Conservation (phyloP, 495 filamentous ascomycete species). For the Aspergillus ellipticus region DNA sequence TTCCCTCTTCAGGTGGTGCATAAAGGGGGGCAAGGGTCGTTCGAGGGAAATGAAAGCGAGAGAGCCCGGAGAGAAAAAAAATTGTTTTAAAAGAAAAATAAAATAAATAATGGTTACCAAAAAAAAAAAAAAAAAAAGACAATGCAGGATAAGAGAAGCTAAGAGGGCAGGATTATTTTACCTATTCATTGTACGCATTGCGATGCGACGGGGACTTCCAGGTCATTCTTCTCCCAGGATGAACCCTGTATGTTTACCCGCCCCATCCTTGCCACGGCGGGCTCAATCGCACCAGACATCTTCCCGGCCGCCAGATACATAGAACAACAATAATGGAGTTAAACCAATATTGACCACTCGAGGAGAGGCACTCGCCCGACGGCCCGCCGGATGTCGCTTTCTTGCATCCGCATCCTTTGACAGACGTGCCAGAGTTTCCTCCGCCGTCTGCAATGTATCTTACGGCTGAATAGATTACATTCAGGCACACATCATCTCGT, state of each 20-base stretch:
- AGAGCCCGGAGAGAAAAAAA: too few relatives aligned
- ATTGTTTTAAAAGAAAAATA: not conserved
- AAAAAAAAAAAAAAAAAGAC: too few relatives aligned
- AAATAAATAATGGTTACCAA: not conserved
- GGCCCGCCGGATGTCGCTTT: slow-evolving; percentile 19
- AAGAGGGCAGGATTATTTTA: too few relatives aligned
- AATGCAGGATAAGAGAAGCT: too few relatives aligned
- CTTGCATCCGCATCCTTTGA: slow-evolving; percentile 16
- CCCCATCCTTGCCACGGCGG: not conserved
- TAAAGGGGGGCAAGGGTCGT: too few relatives aligned
- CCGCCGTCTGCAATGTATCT: not conserved
- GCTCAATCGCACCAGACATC: not conserved
- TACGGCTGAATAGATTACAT: not conserved
- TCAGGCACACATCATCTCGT: too few relatives aligned
- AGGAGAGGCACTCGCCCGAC: slow-evolving; percentile 3
- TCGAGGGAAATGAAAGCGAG: too few relatives aligned
- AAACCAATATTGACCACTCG: not conserved
- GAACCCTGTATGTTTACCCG: not conserved
- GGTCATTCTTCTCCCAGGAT: not conserved
- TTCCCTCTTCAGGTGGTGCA: not conserved
- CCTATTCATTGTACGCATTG: too few relatives aligned
- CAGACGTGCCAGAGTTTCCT: slow-evolving; percentile 8
- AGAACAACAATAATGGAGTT: not conserved
- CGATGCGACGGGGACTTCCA: too few relatives aligned
- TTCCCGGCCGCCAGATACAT: not conserved